A percentile compares a stretch with the other conserved stretches of the same genome.
Evolutionary conservation across 139 green algal species (phyloP).

Genomic region (Closterium sp.): DNA sequence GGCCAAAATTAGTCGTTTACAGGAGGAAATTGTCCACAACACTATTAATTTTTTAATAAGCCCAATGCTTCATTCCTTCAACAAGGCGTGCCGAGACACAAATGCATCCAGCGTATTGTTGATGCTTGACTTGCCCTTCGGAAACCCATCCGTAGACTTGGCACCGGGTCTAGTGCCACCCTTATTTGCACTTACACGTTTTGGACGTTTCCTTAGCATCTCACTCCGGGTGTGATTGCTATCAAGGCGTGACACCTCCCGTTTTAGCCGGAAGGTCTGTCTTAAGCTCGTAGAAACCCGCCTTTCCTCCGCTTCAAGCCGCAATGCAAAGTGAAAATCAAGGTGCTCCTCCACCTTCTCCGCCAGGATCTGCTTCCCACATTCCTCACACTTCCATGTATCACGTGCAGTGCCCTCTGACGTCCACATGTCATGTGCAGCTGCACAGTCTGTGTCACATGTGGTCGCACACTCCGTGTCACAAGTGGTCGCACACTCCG

Average conservation of each 20-base stretch:
- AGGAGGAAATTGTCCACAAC: no score
- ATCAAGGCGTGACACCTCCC: background rate
- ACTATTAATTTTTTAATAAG: no score
- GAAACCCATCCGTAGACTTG: background rate
- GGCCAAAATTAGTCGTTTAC: no score
- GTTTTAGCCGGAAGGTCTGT: background rate
- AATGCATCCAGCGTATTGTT: background rate
- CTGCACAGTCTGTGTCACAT: background rate
- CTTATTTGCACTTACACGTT: background rate
- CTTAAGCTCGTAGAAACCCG: background rate
- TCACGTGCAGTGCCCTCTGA: no score
- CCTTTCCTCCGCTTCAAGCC: background rate
- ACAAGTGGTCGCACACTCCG: background rate
- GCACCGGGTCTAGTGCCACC: no score
- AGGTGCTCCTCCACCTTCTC: background rate
- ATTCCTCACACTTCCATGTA: background rate
- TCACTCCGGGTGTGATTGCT: background rate
- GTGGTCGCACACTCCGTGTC: background rate
- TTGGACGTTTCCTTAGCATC: background rate
- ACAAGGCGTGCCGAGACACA: no score
- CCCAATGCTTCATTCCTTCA: no score
- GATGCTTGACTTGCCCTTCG: background rate
- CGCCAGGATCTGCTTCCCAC: background rate
- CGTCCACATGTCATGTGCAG: no score
- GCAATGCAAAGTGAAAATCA: background rate